A percentile compares a stretch with the other conserved stretches of the same genome.
phyloP scores from a whole-genome alignment of 208 protist species.

The Wallacemonas sp. region DNA sequence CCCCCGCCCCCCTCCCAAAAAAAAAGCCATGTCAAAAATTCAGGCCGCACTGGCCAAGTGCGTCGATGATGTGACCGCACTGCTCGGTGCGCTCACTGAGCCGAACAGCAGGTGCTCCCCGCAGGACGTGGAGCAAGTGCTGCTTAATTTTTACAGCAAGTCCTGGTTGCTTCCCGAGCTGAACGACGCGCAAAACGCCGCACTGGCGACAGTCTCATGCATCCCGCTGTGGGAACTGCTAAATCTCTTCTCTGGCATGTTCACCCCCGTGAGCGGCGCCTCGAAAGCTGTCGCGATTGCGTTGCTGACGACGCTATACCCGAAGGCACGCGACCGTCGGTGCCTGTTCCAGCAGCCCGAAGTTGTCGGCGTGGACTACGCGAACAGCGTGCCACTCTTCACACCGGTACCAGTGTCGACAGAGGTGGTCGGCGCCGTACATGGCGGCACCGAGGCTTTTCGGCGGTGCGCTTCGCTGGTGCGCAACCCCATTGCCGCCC shows the following conservation, averaged over 20 bases:
- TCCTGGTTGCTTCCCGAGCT: constrained; percentile 46
- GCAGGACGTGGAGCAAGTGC: neutral
- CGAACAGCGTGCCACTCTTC: constrained; percentile 27
- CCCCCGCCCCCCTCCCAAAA: neutral
- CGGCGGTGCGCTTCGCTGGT: constrained; percentile 17
- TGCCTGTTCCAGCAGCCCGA: constrained; percentile 70
- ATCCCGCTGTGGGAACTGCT: constrained; percentile 84
- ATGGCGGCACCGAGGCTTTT: constrained; percentile 12
- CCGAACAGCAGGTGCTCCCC: neutral
- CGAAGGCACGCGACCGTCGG: constrained; percentile 76
- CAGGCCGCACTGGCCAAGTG: constrained; percentile 27
- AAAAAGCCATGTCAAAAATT: constrained; percentile 28
- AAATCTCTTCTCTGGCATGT: constrained; percentile 50
- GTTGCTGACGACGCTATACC: constrained; percentile 62
- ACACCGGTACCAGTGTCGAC: constrained; percentile 22
- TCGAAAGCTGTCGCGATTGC: constrained; percentile 50
- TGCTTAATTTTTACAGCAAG: constrained; percentile 9
- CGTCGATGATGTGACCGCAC: constrained; percentile 23
- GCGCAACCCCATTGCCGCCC: constrained; percentile 26
- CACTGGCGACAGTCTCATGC: constrained; percentile 71
- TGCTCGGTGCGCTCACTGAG: constrained; percentile 10
- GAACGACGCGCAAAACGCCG: constrained; percentile 45
- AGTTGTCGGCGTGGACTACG: constrained; percentile 23
- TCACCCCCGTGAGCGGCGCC: constrained; percentile 16
- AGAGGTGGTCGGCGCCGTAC: constrained; percentile 20